Evolutionary conservation across 805 yeast genomes (phyloP), one percentile per base, ranked within the genome.

Genomic region (Komagataella ulmi): DNA sequence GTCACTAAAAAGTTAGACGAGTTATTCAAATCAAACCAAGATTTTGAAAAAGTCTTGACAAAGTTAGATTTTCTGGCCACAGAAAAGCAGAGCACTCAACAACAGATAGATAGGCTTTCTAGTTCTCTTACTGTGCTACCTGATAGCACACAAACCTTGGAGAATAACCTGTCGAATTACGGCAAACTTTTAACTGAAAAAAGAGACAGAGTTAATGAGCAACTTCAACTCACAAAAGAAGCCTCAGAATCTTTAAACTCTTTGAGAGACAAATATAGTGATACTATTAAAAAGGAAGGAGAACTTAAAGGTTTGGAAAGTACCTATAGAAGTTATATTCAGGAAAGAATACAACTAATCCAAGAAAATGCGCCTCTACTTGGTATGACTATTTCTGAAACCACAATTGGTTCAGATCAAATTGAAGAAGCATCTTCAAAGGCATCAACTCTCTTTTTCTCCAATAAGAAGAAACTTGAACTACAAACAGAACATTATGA

Each of bases 21-120:
- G 12, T 68, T 90, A 12, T 89, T 88, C 65, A 77, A 79, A 49
- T 73, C 87, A 1, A 87, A 88, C 60, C 96, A 88, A 61, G 84
- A 85, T 53, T 90, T 83, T 61, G 96, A 88, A 61, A 73, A 80
- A 54, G 78, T 81, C 0, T 61, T 90, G 18, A 80, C 85, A 24
- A 77, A 77, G 55, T 65, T 81, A 19, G 87, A 84, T 45, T 79
- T 77, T 50, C 61, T 85, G 47, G 67, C 70, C 43, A 77, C 77
- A 49, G 74, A 75, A 48, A 69, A 71, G 53, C 59, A 60, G 7
- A 70, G 79, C 1, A 61, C 79, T 3, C 54, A 58, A 2, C 79
- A 76, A 17, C 86, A 82, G 54, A 72, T 80, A 3, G 64, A 65
- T 7, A 70, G 86, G 48, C 61, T 88, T 3, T 63, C 64, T n/a